Base-by-base conservation (phyloP, 2,329 filamentous ascomycete species). In the Tolypocladium endophyticum region DNA sequence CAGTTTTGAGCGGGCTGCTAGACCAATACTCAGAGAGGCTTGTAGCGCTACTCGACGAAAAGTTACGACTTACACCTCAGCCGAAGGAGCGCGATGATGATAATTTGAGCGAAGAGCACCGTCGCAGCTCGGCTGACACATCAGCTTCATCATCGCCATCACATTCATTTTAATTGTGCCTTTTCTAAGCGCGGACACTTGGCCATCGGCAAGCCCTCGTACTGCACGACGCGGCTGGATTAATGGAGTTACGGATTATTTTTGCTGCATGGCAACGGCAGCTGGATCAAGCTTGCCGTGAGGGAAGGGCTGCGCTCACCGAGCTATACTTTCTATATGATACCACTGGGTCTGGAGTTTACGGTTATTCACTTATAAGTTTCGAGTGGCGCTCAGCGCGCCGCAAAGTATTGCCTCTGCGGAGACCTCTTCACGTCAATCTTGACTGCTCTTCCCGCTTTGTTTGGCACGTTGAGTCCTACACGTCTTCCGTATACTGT, bases 21-120 rank as follows among this genome's bases (percentile, higher is more conserved):
- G 89, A 91, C 64, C 84, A 90, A 72, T 91, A 91, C 67, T 89
- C 87, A 2, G 87, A 90, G 67, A 80, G 85, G 61, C 75, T 92
- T 55, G 84, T 90, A 7, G 83, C 79, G 54, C 79, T 91, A 72
- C 78, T 92, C 53, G 88, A 92, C 64, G 86, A 90, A 71, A 89
- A 88, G 70, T 78, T 91, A 57, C 75, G 80, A 55, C 72, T 85
- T 39, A 78, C 69, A 12, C 74, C 71, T 66, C 69, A 73, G 39
- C 66, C 70, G 41, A 68, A 66, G 59, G 68, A 72, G 60, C 64
- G 66, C 58, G 71, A 70, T 28, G 65, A 64, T 20, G 69, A 70
- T 5, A 71, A 64, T 58, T 62, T 63, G 35, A 66, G 66, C 35
- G 70, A 71, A 43, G 70, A 69, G 56, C 64, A 68, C 55, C 71